A percentile compares a stretch with the other conserved stretches of the same genome.
Evolutionary conservation across 2,329 filamentous ascomycete species (phyloP).

Genomic region (Thermothelomyces thermophilus): DNA sequence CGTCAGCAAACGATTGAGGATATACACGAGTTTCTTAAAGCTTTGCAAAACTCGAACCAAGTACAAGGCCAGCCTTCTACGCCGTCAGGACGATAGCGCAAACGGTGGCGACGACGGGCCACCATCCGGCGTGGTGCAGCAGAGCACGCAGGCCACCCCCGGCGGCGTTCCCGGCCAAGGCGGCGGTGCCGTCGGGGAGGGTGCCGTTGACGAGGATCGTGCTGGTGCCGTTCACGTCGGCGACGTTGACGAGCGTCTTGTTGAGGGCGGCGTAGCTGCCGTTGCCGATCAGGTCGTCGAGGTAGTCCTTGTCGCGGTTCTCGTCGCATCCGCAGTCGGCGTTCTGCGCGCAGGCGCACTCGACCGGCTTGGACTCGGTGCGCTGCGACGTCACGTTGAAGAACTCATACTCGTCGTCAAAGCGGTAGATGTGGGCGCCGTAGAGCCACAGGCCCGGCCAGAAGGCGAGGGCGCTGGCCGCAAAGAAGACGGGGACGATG

Average conservation of each 20-base stretch:
- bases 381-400: conserved; percentile 44
- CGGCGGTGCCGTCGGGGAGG: conserved; percentile 60
- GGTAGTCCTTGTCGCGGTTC: conserved; percentile 49
- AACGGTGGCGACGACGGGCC: conserved; percentile 42
- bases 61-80: conserved; percentile 24
- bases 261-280: conserved; percentile 55
- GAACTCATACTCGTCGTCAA: conserved; percentile 43
- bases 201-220: conserved; percentile 72
- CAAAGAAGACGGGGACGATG: conserved; percentile 45
- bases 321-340: conserved; percentile 58
- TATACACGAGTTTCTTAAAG: not conserved
- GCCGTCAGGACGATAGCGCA: conserved; percentile 38
- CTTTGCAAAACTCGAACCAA: not conserved
- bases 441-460: conserved; percentile 62
- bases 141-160: conserved; percentile 30
- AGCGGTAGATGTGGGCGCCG: conserved; percentile 55
- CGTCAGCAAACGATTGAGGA: not conserved
- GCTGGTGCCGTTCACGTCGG: conserved; percentile 53
- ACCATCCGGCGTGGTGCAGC: conserved; percentile 40
- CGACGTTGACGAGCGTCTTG: conserved; percentile 55
- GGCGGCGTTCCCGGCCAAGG: conserved; percentile 37
- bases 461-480: conserved; percentile 43
- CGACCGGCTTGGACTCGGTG: conserved; percentile 55
- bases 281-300: conserved; percentile 58
- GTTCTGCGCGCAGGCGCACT: conserved; percentile 54